A percentile compares a stretch with the other conserved stretches of the same genome.
phyloP scores from a whole-genome alignment of 164 flowering plant genomes.

The Aristolochia contorta region DNA sequence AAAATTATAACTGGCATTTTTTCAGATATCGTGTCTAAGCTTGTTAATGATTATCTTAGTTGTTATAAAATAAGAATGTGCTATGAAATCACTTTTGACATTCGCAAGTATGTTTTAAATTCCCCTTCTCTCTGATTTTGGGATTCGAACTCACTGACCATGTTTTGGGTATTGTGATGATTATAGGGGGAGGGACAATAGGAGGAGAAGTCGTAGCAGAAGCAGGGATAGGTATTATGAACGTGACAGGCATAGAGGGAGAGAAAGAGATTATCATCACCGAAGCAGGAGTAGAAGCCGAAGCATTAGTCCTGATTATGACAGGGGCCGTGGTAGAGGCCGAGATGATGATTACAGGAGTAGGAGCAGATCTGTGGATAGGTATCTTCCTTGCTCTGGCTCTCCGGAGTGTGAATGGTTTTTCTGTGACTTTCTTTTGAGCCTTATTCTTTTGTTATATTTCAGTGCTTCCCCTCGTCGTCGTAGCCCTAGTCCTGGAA shows the following conservation, averaged over 20 bases:
- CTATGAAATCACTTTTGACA: too few species aligned
- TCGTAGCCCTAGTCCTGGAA: conserved; percentile 33
- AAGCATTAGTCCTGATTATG: conserved; percentile 61
- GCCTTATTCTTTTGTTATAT: not conserved
- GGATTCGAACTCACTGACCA: too few species aligned
- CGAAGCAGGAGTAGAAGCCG: conserved; percentile 83
- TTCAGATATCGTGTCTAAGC: too few species aligned
- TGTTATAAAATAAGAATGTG: too few species aligned
- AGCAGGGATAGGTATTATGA: conserved; percentile 35
- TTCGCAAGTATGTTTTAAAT: too few species aligned
- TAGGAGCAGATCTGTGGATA: conserved; percentile 48
- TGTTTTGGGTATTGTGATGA: conserved; percentile 30
- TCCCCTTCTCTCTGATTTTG: too few species aligned
- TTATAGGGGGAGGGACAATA: conserved; percentile 24
- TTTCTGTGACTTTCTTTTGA: too few species aligned
- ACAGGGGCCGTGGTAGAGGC: conserved; percentile 48
- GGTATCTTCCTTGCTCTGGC: conserved; percentile 25
- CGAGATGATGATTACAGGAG: conserved; percentile 52
- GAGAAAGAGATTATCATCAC: conserved; percentile 50
- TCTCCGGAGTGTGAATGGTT: too few species aligned
- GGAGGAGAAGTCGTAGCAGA: conserved; percentile 72
- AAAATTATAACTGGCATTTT: too few species aligned
- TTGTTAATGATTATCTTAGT: too few species aligned
- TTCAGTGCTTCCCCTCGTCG: conserved; percentile 50
- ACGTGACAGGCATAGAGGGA: conserved; percentile 57